phyloP scores from a whole-genome alignment of 768 basidiomycete species.

The Rhizopogon roseolus region DNA sequence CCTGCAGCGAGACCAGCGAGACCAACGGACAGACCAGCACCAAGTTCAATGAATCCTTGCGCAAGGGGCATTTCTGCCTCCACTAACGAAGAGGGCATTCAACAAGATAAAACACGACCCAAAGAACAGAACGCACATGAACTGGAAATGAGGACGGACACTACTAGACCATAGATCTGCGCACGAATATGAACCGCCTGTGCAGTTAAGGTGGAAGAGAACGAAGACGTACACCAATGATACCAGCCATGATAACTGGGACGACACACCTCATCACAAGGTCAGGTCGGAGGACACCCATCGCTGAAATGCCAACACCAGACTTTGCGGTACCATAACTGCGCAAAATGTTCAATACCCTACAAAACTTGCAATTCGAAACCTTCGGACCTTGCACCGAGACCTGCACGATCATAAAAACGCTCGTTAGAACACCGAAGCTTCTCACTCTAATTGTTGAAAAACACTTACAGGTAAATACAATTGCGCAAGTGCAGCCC shows the following conservation, averaged over 20 bases:
- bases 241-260: slow-evolving; percentile 99
- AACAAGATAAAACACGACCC: not conserved
- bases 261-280: slow-evolving; percentile 98
- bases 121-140: slow-evolving; percentile 56
- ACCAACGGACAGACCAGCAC: slow-evolving; percentile 89
- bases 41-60: slow-evolving; percentile 90
- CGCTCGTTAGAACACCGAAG: not conserved
- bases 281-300: slow-evolving; percentile 96
- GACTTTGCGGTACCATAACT: slow-evolving; percentile 99
- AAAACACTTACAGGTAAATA: slow-evolving; percentile 83
- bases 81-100: slow-evolving; percentile 42
- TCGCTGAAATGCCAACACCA: slow-evolving; percentile 95
- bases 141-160: slow-evolving; percentile 92
- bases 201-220: not conserved
- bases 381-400: slow-evolving; percentile 71
- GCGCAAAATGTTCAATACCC: not conserved
- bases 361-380: not conserved
- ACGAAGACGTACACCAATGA: slow-evolving; percentile 78
- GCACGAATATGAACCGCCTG: not conserved
- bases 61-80: slow-evolving; percentile 79
- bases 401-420: slow-evolving; percentile 42
- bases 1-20: slow-evolving; percentile 95
- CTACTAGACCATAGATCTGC: slow-evolving; percentile 96
- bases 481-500: slow-evolving; percentile 96
- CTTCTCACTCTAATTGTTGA: not conserved